These are phyloP conservation scores for Phaffomyces thermotolerans DNA, from an alignment of 805 yeast genomes.

Conservation along the genomic window DNA sequence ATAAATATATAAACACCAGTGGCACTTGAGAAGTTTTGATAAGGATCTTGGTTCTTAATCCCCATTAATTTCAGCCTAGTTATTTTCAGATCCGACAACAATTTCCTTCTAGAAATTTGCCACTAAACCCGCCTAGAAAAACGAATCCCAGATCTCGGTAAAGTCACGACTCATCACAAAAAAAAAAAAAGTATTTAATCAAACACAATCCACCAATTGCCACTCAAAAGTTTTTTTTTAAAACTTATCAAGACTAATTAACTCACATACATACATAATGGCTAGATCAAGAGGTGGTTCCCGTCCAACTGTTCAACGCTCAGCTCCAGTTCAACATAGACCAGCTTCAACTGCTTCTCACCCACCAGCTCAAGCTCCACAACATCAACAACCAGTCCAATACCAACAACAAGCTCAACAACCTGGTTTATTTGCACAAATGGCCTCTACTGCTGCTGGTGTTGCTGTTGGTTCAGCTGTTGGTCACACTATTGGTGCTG, in stretches of 20 bases:
- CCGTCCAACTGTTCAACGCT: slow-evolving; percentile 36
- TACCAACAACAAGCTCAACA: slow-evolving; percentile 48
- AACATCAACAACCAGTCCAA: slow-evolving; percentile 40
- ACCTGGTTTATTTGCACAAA: slow-evolving; percentile 92
- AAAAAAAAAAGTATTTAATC: neutral
- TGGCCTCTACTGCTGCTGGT: slow-evolving; percentile 99
- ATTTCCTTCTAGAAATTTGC: slow-evolving; percentile 6
- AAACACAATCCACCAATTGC: neutral
- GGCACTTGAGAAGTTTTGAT: too few relatives aligned
- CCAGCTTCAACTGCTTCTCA: slow-evolving; percentile 65
- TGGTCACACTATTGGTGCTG: slow-evolving; percentile 96
- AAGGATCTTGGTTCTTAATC: too few relatives aligned
- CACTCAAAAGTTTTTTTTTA: neutral
- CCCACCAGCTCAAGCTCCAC: slow-evolving; percentile 38
- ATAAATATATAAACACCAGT: too few relatives aligned
- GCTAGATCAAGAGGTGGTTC: slow-evolving; percentile 41
- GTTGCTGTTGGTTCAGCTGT: slow-evolving; percentile 97
- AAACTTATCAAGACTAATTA: neutral
- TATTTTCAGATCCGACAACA: too few relatives aligned
- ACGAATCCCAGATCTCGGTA: neutral
- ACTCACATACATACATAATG: slow-evolving; percentile 24
- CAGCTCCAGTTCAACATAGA: slow-evolving; percentile 31
- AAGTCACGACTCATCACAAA: neutral
- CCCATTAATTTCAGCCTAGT: too few relatives aligned
- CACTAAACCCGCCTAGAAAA: neutral